phyloP scores from a whole-genome alignment of 2,329 filamentous ascomycete genomes.

The Didymellaceae sp. region DNA sequence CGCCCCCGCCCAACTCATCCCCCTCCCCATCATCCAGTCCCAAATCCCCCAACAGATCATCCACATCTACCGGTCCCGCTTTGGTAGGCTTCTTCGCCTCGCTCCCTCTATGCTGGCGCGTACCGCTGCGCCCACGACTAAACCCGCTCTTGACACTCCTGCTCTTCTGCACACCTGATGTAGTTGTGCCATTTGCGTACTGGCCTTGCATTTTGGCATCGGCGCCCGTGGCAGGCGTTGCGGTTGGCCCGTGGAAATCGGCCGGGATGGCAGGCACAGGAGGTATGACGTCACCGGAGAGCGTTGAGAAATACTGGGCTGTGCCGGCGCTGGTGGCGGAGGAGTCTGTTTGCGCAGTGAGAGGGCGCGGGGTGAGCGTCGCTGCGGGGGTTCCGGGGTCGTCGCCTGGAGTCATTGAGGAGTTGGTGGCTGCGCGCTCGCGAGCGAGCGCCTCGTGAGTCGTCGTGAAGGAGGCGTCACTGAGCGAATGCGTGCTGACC shows the following conservation, averaged over 20 bases:
- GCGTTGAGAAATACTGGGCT: conserved; percentile 12
- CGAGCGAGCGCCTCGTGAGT: conserved; percentile 25
- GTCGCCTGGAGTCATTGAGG: conserved; percentile 4
- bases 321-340: conserved; percentile 11
- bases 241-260: conserved; percentile 31
- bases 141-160: conserved; percentile 37
- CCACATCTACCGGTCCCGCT: conserved; percentile 37
- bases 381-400: conserved; percentile 31
- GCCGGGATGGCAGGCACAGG: conserved; percentile 46
- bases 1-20: conserved; percentile 6
- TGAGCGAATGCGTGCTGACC: conserved; percentile 73
- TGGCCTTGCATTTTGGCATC: background rate
- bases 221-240: background rate
- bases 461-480: conserved; percentile 62
- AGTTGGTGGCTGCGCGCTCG: background rate
- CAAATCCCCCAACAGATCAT: conserved; percentile 45
- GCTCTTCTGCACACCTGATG: conserved; percentile 23
- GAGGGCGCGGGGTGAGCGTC: conserved; percentile 31
- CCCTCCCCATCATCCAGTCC: conserved; percentile 36
- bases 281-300: conserved; percentile 26
- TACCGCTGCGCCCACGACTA: conserved; percentile 28
- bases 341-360: conserved; percentile 18
- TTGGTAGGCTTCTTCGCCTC: conserved; percentile 3
- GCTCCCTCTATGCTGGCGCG: conserved; percentile 23
- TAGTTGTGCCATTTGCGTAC: no score